Percentiles rank a stretch among this genome's conserved stretches.
phyloP scores from a whole-genome alignment of 805 yeast genomes.

The Candida ovalis region DNA sequence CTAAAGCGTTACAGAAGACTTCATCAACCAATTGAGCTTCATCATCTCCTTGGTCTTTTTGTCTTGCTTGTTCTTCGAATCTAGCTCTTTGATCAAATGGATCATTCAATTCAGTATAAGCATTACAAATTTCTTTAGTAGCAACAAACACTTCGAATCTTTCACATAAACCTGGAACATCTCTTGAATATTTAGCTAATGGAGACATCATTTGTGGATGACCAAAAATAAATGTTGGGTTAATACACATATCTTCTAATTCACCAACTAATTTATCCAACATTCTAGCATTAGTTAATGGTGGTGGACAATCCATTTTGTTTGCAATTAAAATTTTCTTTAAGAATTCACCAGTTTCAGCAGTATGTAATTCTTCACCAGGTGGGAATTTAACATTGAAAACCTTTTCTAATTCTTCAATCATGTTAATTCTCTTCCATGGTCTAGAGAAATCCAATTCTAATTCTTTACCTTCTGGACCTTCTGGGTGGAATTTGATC shows the following conservation, averaged over 20 bases:
- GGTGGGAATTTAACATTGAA: slow-evolving; percentile 90
- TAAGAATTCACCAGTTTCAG: slow-evolving; percentile 88
- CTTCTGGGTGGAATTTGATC: slow-evolving; percentile 88
- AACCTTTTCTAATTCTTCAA: slow-evolving; percentile 87
- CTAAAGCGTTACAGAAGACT: slow-evolving; percentile 95
- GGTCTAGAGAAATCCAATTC: slow-evolving; percentile 90
- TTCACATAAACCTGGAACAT: slow-evolving; percentile 92
- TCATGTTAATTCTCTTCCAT: slow-evolving; percentile 98
- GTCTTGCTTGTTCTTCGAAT: slow-evolving; percentile 98
- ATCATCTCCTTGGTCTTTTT: slow-evolving; percentile 98
- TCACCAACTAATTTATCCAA: slow-evolving; percentile 97
- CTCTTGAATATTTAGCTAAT: slow-evolving; percentile 92
- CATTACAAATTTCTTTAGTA: slow-evolving; percentile 96
- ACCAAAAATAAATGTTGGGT: slow-evolving; percentile 97
- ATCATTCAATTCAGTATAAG: slow-evolving; percentile 98
- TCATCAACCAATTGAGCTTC: slow-evolving; percentile 97
- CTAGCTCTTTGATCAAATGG: slow-evolving; percentile 97
- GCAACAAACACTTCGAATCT: slow-evolving; percentile 98
- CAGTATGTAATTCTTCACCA: slow-evolving; percentile 92
- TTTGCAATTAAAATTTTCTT: slow-evolving; percentile 71
- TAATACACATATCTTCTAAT: slow-evolving; percentile 88
- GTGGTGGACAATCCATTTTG: slow-evolving; percentile 83
- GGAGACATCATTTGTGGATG: slow-evolving; percentile 99
- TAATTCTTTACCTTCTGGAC: slow-evolving; percentile 76
- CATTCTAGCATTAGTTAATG: slow-evolving; percentile 97